Evolutionary conservation across 176 grass and related monocot species (phyloP).

Genomic region (Elymus sibiricus): DNA sequence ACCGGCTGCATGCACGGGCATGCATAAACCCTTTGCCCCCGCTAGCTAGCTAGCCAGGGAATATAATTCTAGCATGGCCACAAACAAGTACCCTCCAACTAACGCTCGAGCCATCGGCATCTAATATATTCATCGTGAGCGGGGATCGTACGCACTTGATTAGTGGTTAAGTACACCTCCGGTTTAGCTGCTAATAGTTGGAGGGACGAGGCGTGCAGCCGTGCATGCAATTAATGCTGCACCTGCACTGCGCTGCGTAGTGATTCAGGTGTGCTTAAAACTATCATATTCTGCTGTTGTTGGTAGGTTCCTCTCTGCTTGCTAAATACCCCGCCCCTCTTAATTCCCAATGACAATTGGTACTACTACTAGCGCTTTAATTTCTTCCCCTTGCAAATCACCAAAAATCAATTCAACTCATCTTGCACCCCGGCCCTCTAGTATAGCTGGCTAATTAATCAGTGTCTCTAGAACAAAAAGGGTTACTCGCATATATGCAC

Average conservation of each 20-base stretch:
- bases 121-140: not conserved
- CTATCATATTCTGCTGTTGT: constrained; percentile 3
- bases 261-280: constrained; percentile 19
- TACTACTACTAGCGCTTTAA: not conserved
- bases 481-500: not conserved
- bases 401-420: constrained; percentile 3
- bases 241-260: not conserved
- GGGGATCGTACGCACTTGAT: not conserved
- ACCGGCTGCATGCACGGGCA: constrained; percentile 15
- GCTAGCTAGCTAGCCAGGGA: constrained; percentile 28
- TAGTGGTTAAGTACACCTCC: not conserved
- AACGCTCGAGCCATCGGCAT: constrained; percentile 10
- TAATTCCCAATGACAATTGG: constrained; percentile 18
- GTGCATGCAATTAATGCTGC: constrained; percentile 30
- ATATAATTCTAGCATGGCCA: constrained; percentile 31
- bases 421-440: not conserved
- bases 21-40: constrained; percentile 17
- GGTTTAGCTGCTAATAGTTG: not conserved
- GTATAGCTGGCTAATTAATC: not conserved
- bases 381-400: not conserved
- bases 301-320: constrained; percentile 10
- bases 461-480: not conserved
- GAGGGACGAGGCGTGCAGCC: constrained; percentile 6
- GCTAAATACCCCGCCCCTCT: not conserved
- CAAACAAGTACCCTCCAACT: constrained; percentile 55